Conservation (phyloP, 2,329 filamentous ascomycete species). For the Hypocrella siamensis region DNA sequence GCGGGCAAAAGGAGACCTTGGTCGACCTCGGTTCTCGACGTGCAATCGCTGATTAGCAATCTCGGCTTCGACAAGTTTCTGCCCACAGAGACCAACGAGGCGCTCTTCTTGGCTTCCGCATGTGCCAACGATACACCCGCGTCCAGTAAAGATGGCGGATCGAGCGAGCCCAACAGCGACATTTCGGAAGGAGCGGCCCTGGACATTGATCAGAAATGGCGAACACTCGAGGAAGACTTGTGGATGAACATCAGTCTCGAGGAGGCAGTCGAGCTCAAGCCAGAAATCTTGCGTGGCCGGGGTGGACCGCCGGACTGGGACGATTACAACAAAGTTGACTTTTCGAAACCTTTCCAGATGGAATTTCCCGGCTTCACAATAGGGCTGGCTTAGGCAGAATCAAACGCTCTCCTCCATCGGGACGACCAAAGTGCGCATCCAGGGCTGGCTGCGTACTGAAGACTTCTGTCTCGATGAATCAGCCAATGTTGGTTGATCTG, state of each 20-base stretch:
- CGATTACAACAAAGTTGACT: conserved; percentile 31
- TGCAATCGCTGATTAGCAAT: conserved; percentile 22
- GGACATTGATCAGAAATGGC: conserved; percentile 38
- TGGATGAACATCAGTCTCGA: conserved; percentile 24
- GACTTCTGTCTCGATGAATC: too few species aligned
- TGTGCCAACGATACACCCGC: conserved; percentile 51
- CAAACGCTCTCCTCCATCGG: too few species aligned
- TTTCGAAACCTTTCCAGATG: conserved; percentile 36
- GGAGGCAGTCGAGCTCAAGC: conserved; percentile 15
- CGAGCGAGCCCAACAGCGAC: conserved; percentile 46
- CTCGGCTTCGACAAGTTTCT: conserved; percentile 18
- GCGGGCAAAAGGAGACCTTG: conserved; percentile 15
- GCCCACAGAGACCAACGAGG: conserved; percentile 33
- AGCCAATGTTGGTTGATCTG: too few species aligned
- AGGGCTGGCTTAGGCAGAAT: too few species aligned
- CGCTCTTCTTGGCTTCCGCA: conserved; percentile 35
- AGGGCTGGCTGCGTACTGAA: too few species aligned
- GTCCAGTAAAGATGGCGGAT: conserved; percentile 43
- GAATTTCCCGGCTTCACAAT: conserved; percentile 26
- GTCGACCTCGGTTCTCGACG: conserved; percentile 32
- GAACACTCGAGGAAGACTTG: conserved; percentile 29
- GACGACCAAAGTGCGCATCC: too few species aligned
- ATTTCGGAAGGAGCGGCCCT: conserved; percentile 38
- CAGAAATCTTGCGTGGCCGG: too few species aligned
- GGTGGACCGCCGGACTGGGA: conserved; percentile 32